Evolutionary conservation across 2,329 filamentous ascomycete genomes (phyloP).

Genomic region (Rutstroemia sp.): DNA sequence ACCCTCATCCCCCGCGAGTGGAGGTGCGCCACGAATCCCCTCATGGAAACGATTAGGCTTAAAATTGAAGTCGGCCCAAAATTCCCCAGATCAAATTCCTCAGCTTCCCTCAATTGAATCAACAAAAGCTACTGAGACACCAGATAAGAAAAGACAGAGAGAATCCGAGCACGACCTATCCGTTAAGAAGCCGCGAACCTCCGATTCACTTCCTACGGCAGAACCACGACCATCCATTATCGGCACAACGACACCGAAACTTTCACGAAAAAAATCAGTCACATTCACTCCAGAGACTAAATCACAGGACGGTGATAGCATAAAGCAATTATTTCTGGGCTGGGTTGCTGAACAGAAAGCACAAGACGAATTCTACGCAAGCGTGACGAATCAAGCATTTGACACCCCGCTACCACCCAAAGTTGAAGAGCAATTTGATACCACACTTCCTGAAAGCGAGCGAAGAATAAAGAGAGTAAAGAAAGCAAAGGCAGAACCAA

Average conservation of each 20-base stretch:
- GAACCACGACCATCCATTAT: constrained; percentile 1
- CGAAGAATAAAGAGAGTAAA: constrained; percentile 25
- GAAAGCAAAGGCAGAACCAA: constrained; percentile 15
- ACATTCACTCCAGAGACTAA: constrained; percentile 60
- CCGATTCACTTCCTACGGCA: constrained; percentile 8
- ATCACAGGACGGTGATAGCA: constrained; percentile 45
- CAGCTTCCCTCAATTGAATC: constrained; percentile 9
- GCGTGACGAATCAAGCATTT: constrained; percentile 18
- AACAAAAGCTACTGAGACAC: constrained; percentile 12
- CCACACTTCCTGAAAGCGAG: constrained; percentile 25
- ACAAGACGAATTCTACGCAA: constrained; percentile 22
- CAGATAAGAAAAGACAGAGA: constrained; percentile 24
- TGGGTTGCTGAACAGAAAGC: constrained; percentile 37
- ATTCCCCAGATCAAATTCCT: constrained; percentile 16
- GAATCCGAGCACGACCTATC: constrained; percentile 13
- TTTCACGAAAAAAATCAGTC: constrained; percentile 46
- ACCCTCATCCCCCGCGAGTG: constrained; percentile 14
- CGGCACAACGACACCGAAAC: constrained; percentile 23
- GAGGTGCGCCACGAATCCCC: constrained; percentile 33
- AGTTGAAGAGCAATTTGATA: constrained; percentile 25
- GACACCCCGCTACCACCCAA: constrained; percentile 22
- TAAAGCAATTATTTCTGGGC: constrained; percentile 42
- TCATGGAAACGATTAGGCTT: constrained; percentile 55
- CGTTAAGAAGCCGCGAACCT: constrained; percentile 25
- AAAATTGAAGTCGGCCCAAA: constrained; percentile 48